A percentile compares a stretch with the other conserved stretches of the same genome.
Evolutionary conservation across 495 filamentous ascomycete species (phyloP).

Genomic region (Annulohypoxylon bovei): DNA sequence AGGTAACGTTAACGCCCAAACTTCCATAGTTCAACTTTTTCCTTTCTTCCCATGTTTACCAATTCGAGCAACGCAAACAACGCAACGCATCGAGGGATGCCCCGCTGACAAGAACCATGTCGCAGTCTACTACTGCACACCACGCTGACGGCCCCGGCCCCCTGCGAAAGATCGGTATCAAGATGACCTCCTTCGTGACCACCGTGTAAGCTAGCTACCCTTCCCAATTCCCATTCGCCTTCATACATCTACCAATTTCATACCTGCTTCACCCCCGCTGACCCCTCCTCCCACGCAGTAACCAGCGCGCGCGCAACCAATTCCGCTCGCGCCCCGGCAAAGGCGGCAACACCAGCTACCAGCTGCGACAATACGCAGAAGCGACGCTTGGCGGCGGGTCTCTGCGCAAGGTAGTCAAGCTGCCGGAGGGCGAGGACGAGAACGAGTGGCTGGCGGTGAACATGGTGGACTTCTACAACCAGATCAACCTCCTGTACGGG

Average conservation of each 20-base stretch:
- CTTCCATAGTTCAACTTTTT: not conserved
- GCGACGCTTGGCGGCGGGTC: constrained; percentile 95
- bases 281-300: constrained; percentile 62
- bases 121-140: constrained; percentile 33
- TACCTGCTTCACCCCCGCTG: not conserved
- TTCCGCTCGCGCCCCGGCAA: constrained; percentile 93
- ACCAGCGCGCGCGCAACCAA: constrained; percentile 86
- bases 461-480: constrained; percentile 99
- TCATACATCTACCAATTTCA: not conserved
- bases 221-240: constrained; percentile 6
- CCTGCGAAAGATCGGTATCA: constrained; percentile 36
- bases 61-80: not conserved
- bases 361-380: constrained; percentile 96
- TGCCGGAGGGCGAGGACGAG: constrained; percentile 95
- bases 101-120: constrained; percentile 39
- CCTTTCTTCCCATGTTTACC: constrained; percentile 7
- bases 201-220: constrained; percentile 57
- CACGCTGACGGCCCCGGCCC: constrained; percentile 4
- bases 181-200: constrained; percentile 63
- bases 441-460: constrained; percentile 99
- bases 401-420: constrained; percentile 92
- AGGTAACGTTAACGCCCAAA: not conserved
- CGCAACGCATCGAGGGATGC: not conserved
- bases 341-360: constrained; percentile 89
- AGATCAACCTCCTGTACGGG: constrained; percentile 98